phyloP scores from a whole-genome alignment of 75 land plant species.

The Pinus albicaulis region DNA sequence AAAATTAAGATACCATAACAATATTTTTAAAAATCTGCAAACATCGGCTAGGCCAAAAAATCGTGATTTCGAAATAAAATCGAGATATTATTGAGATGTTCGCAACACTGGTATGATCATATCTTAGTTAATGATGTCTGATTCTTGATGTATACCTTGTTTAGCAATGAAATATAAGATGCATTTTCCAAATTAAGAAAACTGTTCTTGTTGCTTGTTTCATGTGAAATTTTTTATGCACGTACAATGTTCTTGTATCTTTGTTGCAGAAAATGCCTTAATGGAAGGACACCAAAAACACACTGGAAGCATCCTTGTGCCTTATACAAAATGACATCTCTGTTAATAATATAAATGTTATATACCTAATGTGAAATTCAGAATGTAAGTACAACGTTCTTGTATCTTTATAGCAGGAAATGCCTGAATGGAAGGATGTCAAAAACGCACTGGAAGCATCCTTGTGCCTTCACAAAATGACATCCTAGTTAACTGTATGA shows the following conservation, averaged over 20 bases:
- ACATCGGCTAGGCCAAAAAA: too few species aligned
- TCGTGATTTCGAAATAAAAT: too few species aligned
- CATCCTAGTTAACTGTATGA: background rate
- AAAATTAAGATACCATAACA: too few species aligned
- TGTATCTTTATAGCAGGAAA: background rate
- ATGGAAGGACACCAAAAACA: background rate
- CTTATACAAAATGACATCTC: background rate
- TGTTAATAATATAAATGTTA: background rate
- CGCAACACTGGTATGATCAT: too few species aligned
- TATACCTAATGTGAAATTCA: background rate
- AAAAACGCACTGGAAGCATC: background rate
- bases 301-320: background rate
- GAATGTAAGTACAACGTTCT: background rate
- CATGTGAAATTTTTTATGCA: constrained; percentile 1
- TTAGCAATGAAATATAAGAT: too few species aligned
- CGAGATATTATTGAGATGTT: too few species aligned
- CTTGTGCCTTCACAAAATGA: background rate
- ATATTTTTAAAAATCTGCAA: too few species aligned
- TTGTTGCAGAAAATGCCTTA: background rate
- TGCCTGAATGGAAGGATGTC: background rate
- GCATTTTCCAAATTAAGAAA: too few species aligned
- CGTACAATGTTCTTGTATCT: background rate
- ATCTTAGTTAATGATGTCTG: too few species aligned
- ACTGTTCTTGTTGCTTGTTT: background rate
- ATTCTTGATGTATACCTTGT: too few species aligned